These are phyloP conservation scores for Omphalotus olearius DNA, from an alignment of 1,284 basidiomycete species.

Conservation along the genomic window DNA sequence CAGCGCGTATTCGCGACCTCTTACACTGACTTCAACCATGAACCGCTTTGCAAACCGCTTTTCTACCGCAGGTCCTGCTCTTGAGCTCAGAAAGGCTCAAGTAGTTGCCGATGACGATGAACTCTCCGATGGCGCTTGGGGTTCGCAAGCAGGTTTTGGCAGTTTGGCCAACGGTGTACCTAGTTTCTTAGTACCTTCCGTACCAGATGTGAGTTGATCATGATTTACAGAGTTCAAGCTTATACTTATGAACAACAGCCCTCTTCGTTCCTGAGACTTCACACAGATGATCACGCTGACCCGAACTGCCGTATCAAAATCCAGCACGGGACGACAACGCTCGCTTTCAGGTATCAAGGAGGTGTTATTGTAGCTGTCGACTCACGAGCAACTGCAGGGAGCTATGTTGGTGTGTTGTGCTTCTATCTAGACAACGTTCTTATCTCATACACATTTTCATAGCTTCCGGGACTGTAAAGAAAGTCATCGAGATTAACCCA, in stretches of 20 bases:
- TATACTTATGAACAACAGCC: conserved; percentile 51
- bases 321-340: conserved; percentile 96
- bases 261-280: conserved; percentile 81
- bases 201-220: conserved; percentile 62
- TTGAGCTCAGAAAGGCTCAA: conserved; percentile 49
- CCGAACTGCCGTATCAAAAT: conserved; percentile 96
- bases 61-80: conserved; percentile 46
- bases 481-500: conserved; percentile 99
- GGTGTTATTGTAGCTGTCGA: conserved; percentile 99
- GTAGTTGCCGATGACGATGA: conserved; percentile 58
- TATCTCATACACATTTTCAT: conserved; percentile 3
- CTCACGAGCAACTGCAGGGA: conserved; percentile 95
- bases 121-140: conserved; percentile 68
- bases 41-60: conserved; percentile 71
- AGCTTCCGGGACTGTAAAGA: conserved; percentile 96
- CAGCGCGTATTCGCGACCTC: conserved; percentile 27
- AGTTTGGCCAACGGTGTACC: conserved; percentile 65
- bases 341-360: conserved; percentile 95
- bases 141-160: conserved; percentile 77
- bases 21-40: conserved; percentile 47
- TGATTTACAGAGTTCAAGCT: conserved; percentile 6
- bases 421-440: not conserved
- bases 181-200: conserved; percentile 63
- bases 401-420: conserved; percentile 78
- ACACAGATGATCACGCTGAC: conserved; percentile 93